Percentiles rank a stretch among this genome's conserved stretches.
phyloP scores from a whole-genome alignment of 1,284 basidiomycete species.

The Moesziomyces sp. region DNA sequence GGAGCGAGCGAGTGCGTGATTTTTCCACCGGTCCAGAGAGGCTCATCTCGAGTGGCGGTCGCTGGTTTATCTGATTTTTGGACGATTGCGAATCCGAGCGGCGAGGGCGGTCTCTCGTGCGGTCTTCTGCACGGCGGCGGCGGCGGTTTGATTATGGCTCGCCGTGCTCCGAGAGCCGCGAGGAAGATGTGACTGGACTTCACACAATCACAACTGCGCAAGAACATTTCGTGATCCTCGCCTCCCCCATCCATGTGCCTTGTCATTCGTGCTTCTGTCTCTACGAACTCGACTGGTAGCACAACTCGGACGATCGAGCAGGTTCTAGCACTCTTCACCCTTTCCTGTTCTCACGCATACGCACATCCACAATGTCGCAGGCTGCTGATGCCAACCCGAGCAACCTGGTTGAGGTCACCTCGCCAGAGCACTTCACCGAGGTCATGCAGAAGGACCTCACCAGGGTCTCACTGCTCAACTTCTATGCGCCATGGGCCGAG shows the following conservation, averaged over 20 bases:
- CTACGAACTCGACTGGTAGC: not conserved
- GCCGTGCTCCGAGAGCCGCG: not conserved
- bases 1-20: not conserved
- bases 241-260: not conserved
- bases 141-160: not conserved
- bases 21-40: not conserved
- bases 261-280: not conserved
- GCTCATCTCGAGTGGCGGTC: no score
- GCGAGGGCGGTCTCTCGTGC: no score
- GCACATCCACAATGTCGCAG: constrained; percentile 10
- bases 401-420: constrained; percentile 63
- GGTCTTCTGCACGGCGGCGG: not conserved
- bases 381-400: constrained; percentile 27
- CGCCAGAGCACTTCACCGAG: constrained; percentile 62
- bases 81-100: not conserved
- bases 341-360: no score
- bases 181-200: not conserved
- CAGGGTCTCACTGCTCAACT: constrained; percentile 65
- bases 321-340: not conserved
- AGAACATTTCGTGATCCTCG: not conserved
- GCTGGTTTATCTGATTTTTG: not conserved
- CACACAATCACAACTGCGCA: not conserved
- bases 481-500: constrained; percentile 67
- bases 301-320: no score
- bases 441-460: constrained; percentile 62